Conservation (phyloP, 164 flowering plant genomes). For the Buxus sempervirens region DNA sequence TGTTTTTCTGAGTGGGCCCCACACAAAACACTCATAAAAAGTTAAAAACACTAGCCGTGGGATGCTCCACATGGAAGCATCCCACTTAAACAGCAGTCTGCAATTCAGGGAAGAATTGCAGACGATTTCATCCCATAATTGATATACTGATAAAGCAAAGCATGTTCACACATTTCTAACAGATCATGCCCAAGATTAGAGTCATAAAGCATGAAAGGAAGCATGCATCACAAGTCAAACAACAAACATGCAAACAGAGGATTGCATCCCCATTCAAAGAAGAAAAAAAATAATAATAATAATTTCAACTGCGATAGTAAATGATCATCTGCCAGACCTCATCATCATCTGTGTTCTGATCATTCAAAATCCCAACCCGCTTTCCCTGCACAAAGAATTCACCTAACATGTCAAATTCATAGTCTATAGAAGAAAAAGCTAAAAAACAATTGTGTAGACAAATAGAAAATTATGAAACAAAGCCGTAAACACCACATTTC, state of each 20-base stretch:
- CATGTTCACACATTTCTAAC: neutral
- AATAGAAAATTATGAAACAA: neutral
- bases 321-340: constrained; percentile 27
- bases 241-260: too few species aligned
- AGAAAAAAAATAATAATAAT: neutral
- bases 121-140: too few species aligned
- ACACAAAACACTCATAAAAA: too few species aligned
- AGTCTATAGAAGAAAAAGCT: neutral
- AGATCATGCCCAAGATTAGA: neutral
- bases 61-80: too few species aligned
- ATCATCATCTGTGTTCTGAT: constrained; percentile 10
- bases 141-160: too few species aligned
- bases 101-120: too few species aligned
- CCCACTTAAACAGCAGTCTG: too few species aligned
- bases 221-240: neutral
- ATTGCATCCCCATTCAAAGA: neutral
- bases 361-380: constrained; percentile 23
- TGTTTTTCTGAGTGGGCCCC: too few species aligned
- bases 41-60: too few species aligned
- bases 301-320: neutral
- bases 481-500: neutral
- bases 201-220: neutral
- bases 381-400: constrained; percentile 30
- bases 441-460: neutral
- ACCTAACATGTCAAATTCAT: neutral